Base-by-base conservation (phyloP, 129 eudicot species). In the Artemisia tridentata region DNA sequence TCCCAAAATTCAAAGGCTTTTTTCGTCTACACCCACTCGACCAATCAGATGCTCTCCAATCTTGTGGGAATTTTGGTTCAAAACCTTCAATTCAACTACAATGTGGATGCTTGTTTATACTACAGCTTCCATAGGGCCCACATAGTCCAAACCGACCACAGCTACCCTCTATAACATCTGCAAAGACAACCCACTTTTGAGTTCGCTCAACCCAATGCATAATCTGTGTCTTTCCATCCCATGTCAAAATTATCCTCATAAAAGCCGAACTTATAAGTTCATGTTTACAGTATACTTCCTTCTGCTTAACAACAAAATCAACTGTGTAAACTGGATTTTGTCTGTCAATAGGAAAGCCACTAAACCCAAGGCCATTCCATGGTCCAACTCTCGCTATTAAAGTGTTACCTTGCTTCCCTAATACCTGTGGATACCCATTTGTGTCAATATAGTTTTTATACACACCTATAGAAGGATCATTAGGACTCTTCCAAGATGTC, bases 41-140 rank as follows among this genome's bases (percentile, higher is more conserved):
- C 87, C 91, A 88, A 69, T 88, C 82, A 11, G 72, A 63, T n/a
- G 29, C 48, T 2, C 38, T 69, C 91, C 88, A 88, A 27, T 67
- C 77, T 9, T 64, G 66, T 0, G 63, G 78, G 0, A 11, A 0
- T 20, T 4, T 54, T 65, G 78, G 78, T 41, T 64, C 56, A 34
- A 74, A 74, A 51, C 78, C 78, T 31, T 63, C 55, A 57, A 74
- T 4, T 51, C 78, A 74, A 53, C 47, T 63, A 34, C 78, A 74
- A 8, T 55, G 55, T 0, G 72, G 72, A 29, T 43, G 46, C 34
- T 9, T 74, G n/a, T 31, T 63, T 11, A 74, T 65, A 3, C 27
- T 53, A 54, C 57, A 63, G 3, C 54, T 74, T 14, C 78, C 78
- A 38, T 64, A 64, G 14, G 63, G 31, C 38, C 78, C 78, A 54